Conservation (phyloP, 2,329 filamentous ascomycete genomes). For the Cryphonectria naterciae region DNA sequence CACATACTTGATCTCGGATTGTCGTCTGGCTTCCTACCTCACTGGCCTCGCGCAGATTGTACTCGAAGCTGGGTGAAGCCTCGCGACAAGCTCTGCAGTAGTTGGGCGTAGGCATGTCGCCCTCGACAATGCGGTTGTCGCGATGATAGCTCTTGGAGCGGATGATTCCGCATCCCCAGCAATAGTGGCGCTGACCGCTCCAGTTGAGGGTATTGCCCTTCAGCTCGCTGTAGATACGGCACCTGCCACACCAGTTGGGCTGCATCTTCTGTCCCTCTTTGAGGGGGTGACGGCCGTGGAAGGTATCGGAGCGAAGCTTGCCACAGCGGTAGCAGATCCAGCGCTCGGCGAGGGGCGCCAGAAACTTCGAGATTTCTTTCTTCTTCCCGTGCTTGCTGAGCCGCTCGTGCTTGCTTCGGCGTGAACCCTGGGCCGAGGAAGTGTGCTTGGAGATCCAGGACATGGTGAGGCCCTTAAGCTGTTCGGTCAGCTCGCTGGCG, state of each 20-base stretch:
- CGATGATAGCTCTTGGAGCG: constrained; percentile 27
- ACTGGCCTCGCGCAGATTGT: constrained; percentile 26
- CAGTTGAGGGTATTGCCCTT: constrained; percentile 15
- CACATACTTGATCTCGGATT: constrained; percentile 19
- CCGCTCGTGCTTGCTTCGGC: constrained; percentile 24
- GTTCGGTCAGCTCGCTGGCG: constrained; percentile 12
- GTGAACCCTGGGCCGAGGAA: constrained; percentile 20
- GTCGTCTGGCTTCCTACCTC: constrained; percentile 22
- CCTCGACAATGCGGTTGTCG: constrained; percentile 19
- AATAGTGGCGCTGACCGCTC: constrained; percentile 27
- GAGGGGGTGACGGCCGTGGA: constrained; percentile 42
- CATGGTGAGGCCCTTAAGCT: constrained; percentile 18
- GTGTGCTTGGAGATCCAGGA: constrained; percentile 7
- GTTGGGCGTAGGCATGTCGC: constrained; percentile 20
- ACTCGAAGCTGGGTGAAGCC: constrained; percentile 21
- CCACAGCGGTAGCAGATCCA: constrained; percentile 50
- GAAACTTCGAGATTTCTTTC: constrained; percentile 11
- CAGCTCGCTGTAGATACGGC: constrained; percentile 34
- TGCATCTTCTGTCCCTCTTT: constrained; percentile 37
- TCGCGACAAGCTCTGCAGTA: constrained; percentile 29
- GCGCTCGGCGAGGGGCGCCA: constrained; percentile 23
- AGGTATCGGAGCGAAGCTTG: constrained; percentile 44
- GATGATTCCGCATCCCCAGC: constrained; percentile 29
- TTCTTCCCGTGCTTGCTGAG: constrained; percentile 27
- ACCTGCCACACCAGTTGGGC: constrained; percentile 42